Conservation (phyloP, 2,329 filamentous ascomycete genomes). For the Aspergillus clavatus region DNA sequence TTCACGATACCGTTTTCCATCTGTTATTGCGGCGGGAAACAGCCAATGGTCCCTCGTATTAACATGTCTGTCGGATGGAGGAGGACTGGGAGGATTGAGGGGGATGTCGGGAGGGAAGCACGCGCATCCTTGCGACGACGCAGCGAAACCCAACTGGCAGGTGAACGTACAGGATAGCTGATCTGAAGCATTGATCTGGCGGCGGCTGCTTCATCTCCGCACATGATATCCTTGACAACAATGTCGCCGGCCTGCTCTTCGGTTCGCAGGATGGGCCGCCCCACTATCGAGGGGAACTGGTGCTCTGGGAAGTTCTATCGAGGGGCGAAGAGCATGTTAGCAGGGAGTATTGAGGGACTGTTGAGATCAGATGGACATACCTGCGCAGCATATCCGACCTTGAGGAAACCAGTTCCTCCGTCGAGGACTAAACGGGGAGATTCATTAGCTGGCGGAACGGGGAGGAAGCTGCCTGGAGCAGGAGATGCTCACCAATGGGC, state of each 20-base stretch:
- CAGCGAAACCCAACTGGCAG: not conserved
- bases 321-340: slow-evolving; percentile 12
- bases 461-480: slow-evolving; percentile 19
- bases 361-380: slow-evolving; percentile 40
- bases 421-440: slow-evolving; percentile 71
- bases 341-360: slow-evolving; percentile 4
- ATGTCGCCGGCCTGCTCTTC: slow-evolving; percentile 77
- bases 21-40: slow-evolving; percentile 35
- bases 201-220: slow-evolving; percentile 93
- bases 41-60: slow-evolving; percentile 13
- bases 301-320: slow-evolving; percentile 93
- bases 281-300: slow-evolving; percentile 97
- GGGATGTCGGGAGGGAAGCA: slow-evolving; percentile 13
- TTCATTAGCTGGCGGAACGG: slow-evolving; percentile 24
- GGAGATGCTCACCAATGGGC: slow-evolving; percentile 43
- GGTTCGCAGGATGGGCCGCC: slow-evolving; percentile 91
- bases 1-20: slow-evolving; percentile 99
- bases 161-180: slow-evolving; percentile 71
- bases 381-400: slow-evolving; percentile 96
- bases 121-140: not conserved
- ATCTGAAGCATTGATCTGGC: slow-evolving; percentile 97
- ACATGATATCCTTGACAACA: slow-evolving; percentile 97
- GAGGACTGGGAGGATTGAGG: too few species aligned
- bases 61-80: slow-evolving; percentile 17
- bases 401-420: slow-evolving; percentile 98